A percentile compares a stretch with the other conserved stretches of the same genome.
These are phyloP conservation scores for Nannizziopsis arthrosporioides DNA, from an alignment of 2,329 filamentous ascomycete genomes.

Conservation along the genomic window DNA sequence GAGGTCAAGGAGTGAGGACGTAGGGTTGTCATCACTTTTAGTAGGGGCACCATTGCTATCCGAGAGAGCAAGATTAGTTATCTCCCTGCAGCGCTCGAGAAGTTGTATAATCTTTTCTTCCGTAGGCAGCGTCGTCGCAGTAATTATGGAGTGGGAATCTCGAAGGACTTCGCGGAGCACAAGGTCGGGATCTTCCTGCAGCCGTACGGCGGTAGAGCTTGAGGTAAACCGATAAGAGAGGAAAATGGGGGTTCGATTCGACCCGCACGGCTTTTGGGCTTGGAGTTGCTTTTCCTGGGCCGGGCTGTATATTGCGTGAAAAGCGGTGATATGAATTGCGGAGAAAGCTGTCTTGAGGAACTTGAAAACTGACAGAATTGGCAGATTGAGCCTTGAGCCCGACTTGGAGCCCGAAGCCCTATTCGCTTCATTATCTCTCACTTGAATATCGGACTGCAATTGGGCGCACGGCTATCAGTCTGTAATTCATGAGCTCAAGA, in stretches of 20 bases:
- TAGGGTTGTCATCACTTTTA: slow-evolving; percentile 26
- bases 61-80: slow-evolving; percentile 24
- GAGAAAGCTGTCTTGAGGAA: slow-evolving; percentile 10
- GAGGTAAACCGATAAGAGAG: slow-evolving; percentile 2
- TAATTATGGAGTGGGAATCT: slow-evolving; percentile 22
- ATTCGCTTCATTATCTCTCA: slow-evolving; percentile 27
- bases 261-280: background rate
- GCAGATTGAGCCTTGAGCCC: slow-evolving; percentile 24
- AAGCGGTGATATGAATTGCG: background rate
- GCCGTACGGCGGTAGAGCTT: background rate
- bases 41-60: slow-evolving; percentile 19
- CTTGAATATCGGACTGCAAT: background rate
- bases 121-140: slow-evolving; percentile 24
- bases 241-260: background rate
- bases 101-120: slow-evolving; percentile 27
- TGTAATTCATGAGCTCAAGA: background rate
- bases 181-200: slow-evolving; percentile 14
- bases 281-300: background rate
- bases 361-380: slow-evolving; percentile 30
- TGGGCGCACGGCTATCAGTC: background rate
- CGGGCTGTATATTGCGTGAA: background rate
- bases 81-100: slow-evolving; percentile 26
- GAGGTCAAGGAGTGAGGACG: slow-evolving; percentile 32
- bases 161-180: slow-evolving; percentile 24
- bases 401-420: slow-evolving; percentile 22